Base-by-base conservation (phyloP, 1,139 yeast genomes). In the Hanseniaspora uvarum region DNA sequence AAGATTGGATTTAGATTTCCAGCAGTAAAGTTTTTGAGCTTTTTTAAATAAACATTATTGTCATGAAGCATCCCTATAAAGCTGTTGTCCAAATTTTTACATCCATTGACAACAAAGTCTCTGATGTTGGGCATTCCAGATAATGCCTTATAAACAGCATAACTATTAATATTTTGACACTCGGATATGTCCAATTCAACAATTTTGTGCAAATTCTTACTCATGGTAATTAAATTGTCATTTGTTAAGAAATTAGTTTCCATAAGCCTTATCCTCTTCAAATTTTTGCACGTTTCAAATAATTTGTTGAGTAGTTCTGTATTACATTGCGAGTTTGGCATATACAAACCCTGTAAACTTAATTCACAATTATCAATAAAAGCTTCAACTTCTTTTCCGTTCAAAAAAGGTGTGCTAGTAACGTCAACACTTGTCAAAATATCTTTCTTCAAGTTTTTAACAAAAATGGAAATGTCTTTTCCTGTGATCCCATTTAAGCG, bases 181-280 rank as follows among this genome's bases (percentile, higher is more conserved):
- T 33, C 43, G 12, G 53, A 50, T 14, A 50, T 21, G 26, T 50
- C 53, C 36, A 50, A 24, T 36, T 50, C 53, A 31, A 50, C 53
- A n/a, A 50, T 34, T 34, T 43, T 50, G 33, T 41, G 38, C 31
- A 50, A 41, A n/a, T 41, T 34, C 2, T 16, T n/a, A 16, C 53
- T 23, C 23, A 50, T 50, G 19, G 31, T 40, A 1, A 41, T 10
- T 11, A 38, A 21, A 36, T 33, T 18, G 12, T 33, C 31, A 31
- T 39, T 50, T 16, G 45, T 45, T 24, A 50, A 24, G 18, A 16
- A 18, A 11, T 6, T 14, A 11, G 47, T 26, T 12, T 43, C 45
- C 24, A 14, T 50, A 12, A 50, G 16, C 26, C 53, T 34, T 33
- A 50, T 30, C 19, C 53, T 33, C 21, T 50, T 50, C 26, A 50